These are phyloP conservation scores for Coccinonectria pachysandricola DNA, from an alignment of 2,329 filamentous ascomycete species.

Conservation along the genomic window DNA sequence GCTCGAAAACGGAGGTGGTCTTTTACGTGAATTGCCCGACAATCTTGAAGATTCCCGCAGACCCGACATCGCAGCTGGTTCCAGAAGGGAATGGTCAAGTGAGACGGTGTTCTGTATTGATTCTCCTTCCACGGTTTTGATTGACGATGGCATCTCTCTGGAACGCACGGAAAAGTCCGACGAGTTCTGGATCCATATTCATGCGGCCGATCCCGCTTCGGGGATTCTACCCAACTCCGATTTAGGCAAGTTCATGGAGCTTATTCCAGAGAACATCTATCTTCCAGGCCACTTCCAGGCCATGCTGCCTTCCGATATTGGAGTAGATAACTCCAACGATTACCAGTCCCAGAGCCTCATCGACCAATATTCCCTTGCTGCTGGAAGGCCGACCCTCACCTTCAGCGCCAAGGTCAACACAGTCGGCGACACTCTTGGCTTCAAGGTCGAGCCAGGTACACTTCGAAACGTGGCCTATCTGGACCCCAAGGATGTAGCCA, in stretches of 20 bases:
- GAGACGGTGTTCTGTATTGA: slow-evolving; percentile 65
- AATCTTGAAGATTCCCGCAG: slow-evolving; percentile 25
- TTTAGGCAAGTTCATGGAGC: slow-evolving; percentile 50
- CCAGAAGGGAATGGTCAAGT: slow-evolving; percentile 49
- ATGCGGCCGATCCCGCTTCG: slow-evolving; percentile 70
- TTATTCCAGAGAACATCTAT: slow-evolving; percentile 50
- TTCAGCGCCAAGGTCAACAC: slow-evolving; percentile 50
- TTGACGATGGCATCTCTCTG: slow-evolving; percentile 71
- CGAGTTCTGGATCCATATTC: slow-evolving; percentile 66
- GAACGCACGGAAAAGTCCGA: slow-evolving; percentile 42
- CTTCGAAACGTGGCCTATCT: slow-evolving; percentile 48
- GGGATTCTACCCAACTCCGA: slow-evolving; percentile 49
- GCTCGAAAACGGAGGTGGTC: slow-evolving; percentile 32
- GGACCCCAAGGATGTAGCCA: slow-evolving; percentile 39
- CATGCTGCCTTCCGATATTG: slow-evolving; percentile 42
- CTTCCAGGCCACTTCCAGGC: slow-evolving; percentile 45
- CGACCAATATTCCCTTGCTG: slow-evolving; percentile 43
- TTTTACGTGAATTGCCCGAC: slow-evolving; percentile 26
- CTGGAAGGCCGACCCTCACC: slow-evolving; percentile 43
- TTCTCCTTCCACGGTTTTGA: slow-evolving; percentile 51
- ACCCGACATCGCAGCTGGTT: slow-evolving; percentile 34
- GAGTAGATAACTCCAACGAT: slow-evolving; percentile 19
- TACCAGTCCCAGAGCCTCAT: slow-evolving; percentile 30
- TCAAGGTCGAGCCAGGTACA: slow-evolving; percentile 41
- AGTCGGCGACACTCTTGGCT: slow-evolving; percentile 42